Evolutionary conservation across 192 early-diverging fungal species (phyloP).

Genomic region (Podila clonocystis): DNA sequence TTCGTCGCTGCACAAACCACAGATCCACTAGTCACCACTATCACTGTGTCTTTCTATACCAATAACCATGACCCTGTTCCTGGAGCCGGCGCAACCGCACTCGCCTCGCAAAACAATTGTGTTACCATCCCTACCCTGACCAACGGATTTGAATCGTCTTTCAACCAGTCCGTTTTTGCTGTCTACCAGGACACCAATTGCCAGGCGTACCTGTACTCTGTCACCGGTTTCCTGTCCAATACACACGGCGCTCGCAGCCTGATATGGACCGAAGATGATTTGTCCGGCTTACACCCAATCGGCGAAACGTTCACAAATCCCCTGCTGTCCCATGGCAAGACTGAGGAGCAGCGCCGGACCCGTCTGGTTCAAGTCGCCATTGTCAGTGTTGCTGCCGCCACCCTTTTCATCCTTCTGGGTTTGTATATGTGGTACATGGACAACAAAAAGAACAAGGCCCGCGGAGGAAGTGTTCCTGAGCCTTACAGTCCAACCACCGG

Average conservation of each 20-base stretch:
- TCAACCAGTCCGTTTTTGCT: constrained; percentile 17
- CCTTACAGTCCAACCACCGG: constrained; percentile 6
- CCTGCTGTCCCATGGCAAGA: neutral
- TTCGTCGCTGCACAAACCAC: constrained; percentile 1
- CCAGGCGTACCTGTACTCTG: constrained; percentile 30
- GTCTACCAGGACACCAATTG: constrained; percentile 26
- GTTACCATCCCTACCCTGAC: constrained; percentile 4
- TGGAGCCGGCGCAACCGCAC: neutral
- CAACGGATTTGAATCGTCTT: constrained; percentile 7
- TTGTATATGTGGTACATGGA: constrained; percentile 15
- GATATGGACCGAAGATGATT: constrained; percentile 7
- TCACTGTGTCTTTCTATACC: constrained; percentile 16
- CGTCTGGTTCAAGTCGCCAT: constrained; percentile 8
- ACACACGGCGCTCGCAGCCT: constrained; percentile 16
- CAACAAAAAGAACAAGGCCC: constrained; percentile 8
- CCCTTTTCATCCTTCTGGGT: constrained; percentile 8
- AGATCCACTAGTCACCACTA: neutral
- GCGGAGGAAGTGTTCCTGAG: constrained; percentile 7
- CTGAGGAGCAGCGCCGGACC: neutral
- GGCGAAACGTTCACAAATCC: constrained; percentile 17
- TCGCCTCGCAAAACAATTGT: constrained; percentile 7
- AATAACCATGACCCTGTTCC: neutral
- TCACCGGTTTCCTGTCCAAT: constrained; percentile 2
- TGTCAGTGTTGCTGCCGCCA: neutral
- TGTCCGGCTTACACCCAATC: neutral